These are phyloP conservation scores for Polygonum aviculare DNA, from an alignment of 148 eudicot species.

Conservation along the genomic window DNA sequence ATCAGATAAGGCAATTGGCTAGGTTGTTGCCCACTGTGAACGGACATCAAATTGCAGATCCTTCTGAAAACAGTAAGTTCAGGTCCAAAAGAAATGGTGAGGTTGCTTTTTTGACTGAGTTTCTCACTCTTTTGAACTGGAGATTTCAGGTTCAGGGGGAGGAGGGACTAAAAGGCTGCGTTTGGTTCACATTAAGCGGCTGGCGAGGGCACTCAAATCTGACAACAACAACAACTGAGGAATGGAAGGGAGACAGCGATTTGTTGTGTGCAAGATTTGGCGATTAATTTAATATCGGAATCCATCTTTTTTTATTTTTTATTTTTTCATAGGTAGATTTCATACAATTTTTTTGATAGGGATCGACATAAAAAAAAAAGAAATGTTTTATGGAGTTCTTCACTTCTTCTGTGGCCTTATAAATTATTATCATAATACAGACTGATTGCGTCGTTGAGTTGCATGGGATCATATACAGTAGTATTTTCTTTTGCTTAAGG, in stretches of 20 bases:
- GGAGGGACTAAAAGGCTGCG: slow-evolving; percentile 19
- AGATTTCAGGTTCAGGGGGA: slow-evolving; percentile 19
- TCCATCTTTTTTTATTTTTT: background rate
- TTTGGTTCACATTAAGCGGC: slow-evolving; percentile 32
- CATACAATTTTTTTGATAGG: background rate
- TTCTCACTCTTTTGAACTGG: background rate
- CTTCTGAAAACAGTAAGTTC: slow-evolving; percentile 21
- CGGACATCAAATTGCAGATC: slow-evolving; percentile 8
- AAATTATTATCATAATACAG: background rate
- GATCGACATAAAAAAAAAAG: background rate
- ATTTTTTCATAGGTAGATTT: background rate
- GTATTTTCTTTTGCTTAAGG: background rate
- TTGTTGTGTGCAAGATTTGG: background rate
- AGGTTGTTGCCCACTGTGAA: slow-evolving; percentile 21
- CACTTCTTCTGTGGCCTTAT: background rate
- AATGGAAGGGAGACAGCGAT: background rate
- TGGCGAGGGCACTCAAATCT: slow-evolving; percentile 32
- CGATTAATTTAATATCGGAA: background rate
- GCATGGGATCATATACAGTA: background rate
- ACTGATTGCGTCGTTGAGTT: background rate
- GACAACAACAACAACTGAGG: background rate
- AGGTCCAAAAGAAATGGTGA: background rate
- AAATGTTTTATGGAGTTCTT: background rate
- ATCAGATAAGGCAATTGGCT: slow-evolving; percentile 33
- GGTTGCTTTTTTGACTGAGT: background rate